Evolutionary conservation across 306 rosid species (phyloP).

Genomic region (Glycine latifolia): DNA sequence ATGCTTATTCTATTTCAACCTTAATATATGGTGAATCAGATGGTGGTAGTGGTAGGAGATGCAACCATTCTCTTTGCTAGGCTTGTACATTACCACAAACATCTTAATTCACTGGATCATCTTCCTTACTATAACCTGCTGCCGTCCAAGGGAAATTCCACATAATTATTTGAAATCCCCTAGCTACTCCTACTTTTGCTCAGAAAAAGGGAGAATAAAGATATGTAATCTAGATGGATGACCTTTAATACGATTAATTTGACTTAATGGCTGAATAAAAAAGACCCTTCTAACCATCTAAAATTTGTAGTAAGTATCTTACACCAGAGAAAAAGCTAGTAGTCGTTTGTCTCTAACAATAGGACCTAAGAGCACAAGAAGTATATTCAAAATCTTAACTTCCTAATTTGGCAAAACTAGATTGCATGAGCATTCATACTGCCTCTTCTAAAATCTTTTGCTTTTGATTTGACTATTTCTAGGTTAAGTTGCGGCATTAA

Average conservation of each 20-base stretch:
- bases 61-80: conserved; percentile 28
- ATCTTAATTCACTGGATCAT: conserved; percentile 3
- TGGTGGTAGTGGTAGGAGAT: not conserved
- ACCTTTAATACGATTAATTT: conserved; percentile 3
- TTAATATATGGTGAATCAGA: conserved; percentile 19
- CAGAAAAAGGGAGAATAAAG: conserved; percentile 16
- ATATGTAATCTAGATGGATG: conserved; percentile 9
- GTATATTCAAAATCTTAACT: conserved; percentile 18
- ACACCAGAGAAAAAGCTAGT: no score
- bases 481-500: not conserved
- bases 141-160: conserved; percentile 23
- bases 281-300: no score
- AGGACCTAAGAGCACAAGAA: not conserved
- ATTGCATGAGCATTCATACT: not conserved
- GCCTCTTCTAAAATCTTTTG: conserved; percentile 4
- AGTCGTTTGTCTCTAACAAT: no score
- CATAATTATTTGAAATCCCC: not conserved
- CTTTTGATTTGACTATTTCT: not conserved
- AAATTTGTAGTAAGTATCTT: no score
- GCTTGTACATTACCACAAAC: conserved; percentile 2
- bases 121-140: conserved; percentile 1
- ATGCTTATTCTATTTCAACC: conserved; percentile 26
- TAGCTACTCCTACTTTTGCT: not conserved
- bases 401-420: not conserved
- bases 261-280: not conserved